phyloP scores from a whole-genome alignment of 495 filamentous ascomycete species.

The Venustampulla echinocandica region DNA sequence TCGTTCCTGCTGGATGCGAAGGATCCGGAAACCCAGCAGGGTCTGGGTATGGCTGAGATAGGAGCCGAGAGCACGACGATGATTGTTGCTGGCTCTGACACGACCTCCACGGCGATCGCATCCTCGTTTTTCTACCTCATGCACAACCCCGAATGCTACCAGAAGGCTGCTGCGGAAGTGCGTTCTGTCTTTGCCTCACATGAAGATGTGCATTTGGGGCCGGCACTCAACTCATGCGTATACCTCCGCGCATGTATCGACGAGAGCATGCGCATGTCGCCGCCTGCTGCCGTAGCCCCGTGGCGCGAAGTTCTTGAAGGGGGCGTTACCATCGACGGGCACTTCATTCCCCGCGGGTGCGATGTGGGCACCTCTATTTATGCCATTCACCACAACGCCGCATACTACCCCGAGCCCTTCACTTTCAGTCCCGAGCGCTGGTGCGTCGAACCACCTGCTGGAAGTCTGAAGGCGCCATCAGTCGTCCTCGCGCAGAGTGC shows the following conservation, averaged over 20 bases:
- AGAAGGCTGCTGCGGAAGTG: constrained; percentile 39
- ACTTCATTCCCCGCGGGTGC: constrained; percentile 21
- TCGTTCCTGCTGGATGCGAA: no score
- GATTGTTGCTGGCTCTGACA: constrained; percentile 51
- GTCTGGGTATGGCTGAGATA: constrained; percentile 51
- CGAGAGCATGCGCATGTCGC: constrained; percentile 60
- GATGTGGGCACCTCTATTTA: constrained; percentile 47
- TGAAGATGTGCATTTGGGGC: constrained; percentile 35
- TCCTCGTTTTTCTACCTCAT: constrained; percentile 57
- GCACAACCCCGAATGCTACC: constrained; percentile 41
- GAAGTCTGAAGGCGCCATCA: background rate
- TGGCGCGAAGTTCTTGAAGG: constrained; percentile 54
- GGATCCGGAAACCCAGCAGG: no score
- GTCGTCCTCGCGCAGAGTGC: background rate
- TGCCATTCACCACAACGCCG: constrained; percentile 45
- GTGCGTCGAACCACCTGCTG: constrained; percentile 16
- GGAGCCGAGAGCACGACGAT: constrained; percentile 63
- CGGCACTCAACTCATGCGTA: constrained; percentile 22
- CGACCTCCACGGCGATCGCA: constrained; percentile 53
- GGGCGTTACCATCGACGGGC: constrained; percentile 31
- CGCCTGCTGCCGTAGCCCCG: constrained; percentile 49
- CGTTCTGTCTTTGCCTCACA: constrained; percentile 37
- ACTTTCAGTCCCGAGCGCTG: constrained; percentile 35
- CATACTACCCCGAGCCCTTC: constrained; percentile 44
- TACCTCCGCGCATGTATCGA: constrained; percentile 54